Percentiles rank a stretch among this genome's conserved stretches.
These are phyloP conservation scores for Sphagnum contortum DNA, from an alignment of 225 moss, liverwort and hornwort species.

Conservation along the genomic window DNA sequence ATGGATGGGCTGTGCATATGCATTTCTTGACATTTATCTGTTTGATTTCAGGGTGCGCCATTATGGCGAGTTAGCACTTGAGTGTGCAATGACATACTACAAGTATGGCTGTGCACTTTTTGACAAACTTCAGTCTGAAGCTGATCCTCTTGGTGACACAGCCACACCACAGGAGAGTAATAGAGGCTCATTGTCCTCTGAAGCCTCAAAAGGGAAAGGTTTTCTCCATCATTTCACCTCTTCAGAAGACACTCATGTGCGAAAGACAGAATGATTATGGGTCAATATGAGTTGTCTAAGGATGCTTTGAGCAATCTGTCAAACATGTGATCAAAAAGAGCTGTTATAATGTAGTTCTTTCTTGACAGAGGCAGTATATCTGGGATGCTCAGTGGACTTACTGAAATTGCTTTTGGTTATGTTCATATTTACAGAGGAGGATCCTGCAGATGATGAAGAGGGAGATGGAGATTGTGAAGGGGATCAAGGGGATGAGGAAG, in stretches of 20 bases:
- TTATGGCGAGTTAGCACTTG: constrained; percentile 74
- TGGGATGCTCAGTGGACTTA: too few relatives aligned
- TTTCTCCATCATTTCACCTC: background rate
- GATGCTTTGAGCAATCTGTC: too few relatives aligned
- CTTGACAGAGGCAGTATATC: too few relatives aligned
- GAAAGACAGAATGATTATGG: too few relatives aligned
- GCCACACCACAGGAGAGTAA: constrained; percentile 21
- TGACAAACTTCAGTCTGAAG: constrained; percentile 85
- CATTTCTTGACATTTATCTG: background rate
- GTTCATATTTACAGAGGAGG: constrained; percentile 10
- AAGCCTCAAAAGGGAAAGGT: constrained; percentile 41
- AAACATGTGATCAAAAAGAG: too few relatives aligned
- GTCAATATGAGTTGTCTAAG: too few relatives aligned
- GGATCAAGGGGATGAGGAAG: constrained; percentile 42
- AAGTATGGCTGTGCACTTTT: constrained; percentile 85
- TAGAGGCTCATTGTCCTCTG: constrained; percentile 16
- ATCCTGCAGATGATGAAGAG: constrained; percentile 30
- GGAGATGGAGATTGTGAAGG: constrained; percentile 32
- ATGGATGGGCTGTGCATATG: too few relatives aligned
- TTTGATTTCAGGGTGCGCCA: constrained; percentile 41
- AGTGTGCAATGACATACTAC: constrained; percentile 73
- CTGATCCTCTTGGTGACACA: constrained; percentile 64
- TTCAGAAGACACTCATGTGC: too few relatives aligned
- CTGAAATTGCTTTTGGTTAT: too few relatives aligned
- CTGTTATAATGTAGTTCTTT: too few relatives aligned